These are phyloP conservation scores for Chrysanthemum seticuspe DNA, from an alignment of 129 eudicot genomes.

Conservation along the genomic window DNA sequence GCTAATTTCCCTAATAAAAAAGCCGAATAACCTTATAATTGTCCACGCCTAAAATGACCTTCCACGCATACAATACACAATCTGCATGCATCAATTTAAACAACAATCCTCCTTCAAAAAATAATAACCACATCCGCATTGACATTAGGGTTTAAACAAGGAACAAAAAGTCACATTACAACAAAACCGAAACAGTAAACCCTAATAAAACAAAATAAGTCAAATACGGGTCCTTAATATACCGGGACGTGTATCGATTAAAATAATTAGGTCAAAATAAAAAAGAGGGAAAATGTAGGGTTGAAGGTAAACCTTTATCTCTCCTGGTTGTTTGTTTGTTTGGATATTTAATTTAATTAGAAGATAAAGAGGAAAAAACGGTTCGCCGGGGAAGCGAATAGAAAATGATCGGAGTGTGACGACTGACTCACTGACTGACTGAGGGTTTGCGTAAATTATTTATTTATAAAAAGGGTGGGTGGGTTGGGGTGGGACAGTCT, in stretches of 20 bases:
- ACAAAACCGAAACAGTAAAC: neutral
- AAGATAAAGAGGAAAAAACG: slow-evolving; percentile 1
- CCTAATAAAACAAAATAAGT: neutral
- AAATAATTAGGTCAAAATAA: slow-evolving; percentile 19
- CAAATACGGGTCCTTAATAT: neutral
- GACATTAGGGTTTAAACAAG: slow-evolving; percentile 25
- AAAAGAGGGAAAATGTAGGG: neutral
- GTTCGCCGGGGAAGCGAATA: slow-evolving; percentile 1
- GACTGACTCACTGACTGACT: neutral
- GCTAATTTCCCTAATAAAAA: too few species aligned
- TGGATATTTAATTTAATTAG: neutral
- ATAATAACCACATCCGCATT: neutral
- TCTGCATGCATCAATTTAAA: slow-evolving; percentile 2
- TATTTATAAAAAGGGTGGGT: too few species aligned
- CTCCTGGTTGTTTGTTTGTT: neutral
- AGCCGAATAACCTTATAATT: neutral
- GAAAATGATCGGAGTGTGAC: slow-evolving; percentile 1
- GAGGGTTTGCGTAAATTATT: too few species aligned
- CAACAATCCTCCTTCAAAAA: neutral
- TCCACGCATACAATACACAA: slow-evolving; percentile 23
- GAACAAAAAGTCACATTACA: slow-evolving; percentile 18
- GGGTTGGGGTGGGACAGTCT: too few species aligned
- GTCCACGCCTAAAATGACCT: neutral
- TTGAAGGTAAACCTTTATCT: neutral
- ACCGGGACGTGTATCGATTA: too few species aligned